A percentile compares a stretch with the other conserved stretches of the same genome.
phyloP scores from a whole-genome alignment of 2,329 filamentous ascomycete species.

The Zopfia rhizophila region DNA sequence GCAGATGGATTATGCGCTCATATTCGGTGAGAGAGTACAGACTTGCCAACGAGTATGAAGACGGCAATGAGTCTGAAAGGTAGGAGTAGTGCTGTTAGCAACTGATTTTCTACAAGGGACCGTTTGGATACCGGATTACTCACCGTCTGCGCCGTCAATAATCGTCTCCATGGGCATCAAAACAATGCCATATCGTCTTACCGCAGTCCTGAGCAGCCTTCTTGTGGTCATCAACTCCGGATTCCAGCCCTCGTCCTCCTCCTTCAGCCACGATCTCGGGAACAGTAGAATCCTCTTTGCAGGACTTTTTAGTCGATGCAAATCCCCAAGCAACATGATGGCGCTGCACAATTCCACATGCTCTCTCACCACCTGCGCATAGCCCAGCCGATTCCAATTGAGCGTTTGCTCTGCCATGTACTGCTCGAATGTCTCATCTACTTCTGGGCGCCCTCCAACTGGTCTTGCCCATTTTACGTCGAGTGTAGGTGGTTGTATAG shows the following conservation, averaged over 20 bases:
- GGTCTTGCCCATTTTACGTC: constrained; percentile 51
- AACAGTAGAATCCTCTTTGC: constrained; percentile 59
- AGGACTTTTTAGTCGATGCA: constrained; percentile 58
- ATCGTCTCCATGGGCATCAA: constrained; percentile 56
- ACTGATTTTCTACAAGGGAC: neutral
- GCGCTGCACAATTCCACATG: constrained; percentile 61
- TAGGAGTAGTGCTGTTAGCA: constrained; percentile 21
- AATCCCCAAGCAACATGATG: constrained; percentile 60
- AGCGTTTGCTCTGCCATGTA: constrained; percentile 47
- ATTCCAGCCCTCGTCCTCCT: constrained; percentile 51
- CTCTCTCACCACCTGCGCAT: constrained; percentile 58
- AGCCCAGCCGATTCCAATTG: constrained; percentile 59
- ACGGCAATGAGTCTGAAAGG: constrained; percentile 37
- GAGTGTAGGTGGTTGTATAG: constrained; percentile 47
- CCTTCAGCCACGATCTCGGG: constrained; percentile 50
- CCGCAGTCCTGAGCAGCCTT: constrained; percentile 57
- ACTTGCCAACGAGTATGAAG: constrained; percentile 57
- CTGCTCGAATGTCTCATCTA: constrained; percentile 44
- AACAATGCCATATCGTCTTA: constrained; percentile 57
- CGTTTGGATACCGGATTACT: constrained; percentile 7
- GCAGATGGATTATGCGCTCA: constrained; percentile 57
- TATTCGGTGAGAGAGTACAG: constrained; percentile 57
- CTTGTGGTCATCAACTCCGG: constrained; percentile 57
- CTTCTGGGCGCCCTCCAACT: constrained; percentile 35
- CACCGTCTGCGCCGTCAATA: constrained; percentile 46